Conservation (phyloP, 2,329 filamentous ascomycete species). For the Aspergillus aculeatus region DNA sequence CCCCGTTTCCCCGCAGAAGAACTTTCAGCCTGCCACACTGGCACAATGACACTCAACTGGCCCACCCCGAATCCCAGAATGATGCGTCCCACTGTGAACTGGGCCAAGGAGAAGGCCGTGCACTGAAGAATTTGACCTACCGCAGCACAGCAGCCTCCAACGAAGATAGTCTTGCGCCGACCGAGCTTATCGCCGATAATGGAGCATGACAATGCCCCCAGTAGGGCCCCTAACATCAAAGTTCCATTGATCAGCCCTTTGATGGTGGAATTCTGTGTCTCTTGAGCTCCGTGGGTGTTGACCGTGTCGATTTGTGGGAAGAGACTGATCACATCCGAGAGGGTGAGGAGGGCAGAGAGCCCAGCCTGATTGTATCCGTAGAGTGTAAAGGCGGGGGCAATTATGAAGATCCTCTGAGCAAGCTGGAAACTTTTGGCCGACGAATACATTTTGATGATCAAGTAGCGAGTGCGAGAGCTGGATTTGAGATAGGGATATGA, state of each 20-base stretch:
- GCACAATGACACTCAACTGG: slow-evolving; percentile 43
- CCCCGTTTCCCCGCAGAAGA: slow-evolving; percentile 18
- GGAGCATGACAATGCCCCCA: slow-evolving; percentile 48
- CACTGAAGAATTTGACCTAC: slow-evolving; percentile 48
- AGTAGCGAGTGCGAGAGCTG: too few species aligned
- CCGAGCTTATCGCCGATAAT: slow-evolving; percentile 49
- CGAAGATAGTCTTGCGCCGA: slow-evolving; percentile 45
- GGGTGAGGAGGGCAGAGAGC: slow-evolving; percentile 23
- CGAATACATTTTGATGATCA: too few species aligned
- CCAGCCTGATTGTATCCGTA: slow-evolving; percentile 56
- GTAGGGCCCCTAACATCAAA: slow-evolving; percentile 49
- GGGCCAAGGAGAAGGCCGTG: slow-evolving; percentile 44
- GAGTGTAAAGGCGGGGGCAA: slow-evolving; percentile 44
- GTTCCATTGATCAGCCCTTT: slow-evolving; percentile 28
- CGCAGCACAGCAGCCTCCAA: slow-evolving; percentile 41
- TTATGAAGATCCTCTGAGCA: neutral
- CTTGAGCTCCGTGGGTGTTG: slow-evolving; percentile 40
- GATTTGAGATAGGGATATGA: too few species aligned
- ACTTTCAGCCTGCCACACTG: slow-evolving; percentile 41
- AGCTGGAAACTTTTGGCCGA: too few species aligned
- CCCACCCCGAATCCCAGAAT: slow-evolving; percentile 47
- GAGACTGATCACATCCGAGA: slow-evolving; percentile 35
- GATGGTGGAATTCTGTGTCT: slow-evolving; percentile 45
- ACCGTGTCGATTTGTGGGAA: slow-evolving; percentile 53
- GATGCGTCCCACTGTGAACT: slow-evolving; percentile 48